These are phyloP conservation scores for Neofusicoccum laricinum DNA, from an alignment of 2,329 filamentous ascomycete genomes.

Conservation along the genomic window DNA sequence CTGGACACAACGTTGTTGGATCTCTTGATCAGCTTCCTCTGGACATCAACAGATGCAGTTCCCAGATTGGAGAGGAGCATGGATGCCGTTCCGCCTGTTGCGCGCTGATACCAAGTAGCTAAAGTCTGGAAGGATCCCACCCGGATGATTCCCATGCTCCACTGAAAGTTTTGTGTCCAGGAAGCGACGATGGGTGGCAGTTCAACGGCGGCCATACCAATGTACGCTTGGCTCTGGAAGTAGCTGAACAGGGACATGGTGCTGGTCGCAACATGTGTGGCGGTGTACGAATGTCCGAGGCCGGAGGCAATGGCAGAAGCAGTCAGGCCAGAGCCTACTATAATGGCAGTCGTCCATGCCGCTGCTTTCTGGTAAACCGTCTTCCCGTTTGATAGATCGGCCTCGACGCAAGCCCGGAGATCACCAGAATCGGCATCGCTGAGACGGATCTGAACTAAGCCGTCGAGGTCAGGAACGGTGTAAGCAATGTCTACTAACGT, in stretches of 20 bases:
- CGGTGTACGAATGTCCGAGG: conserved; percentile 87
- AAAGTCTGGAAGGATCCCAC: conserved; percentile 83
- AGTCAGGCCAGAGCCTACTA: conserved; percentile 77
- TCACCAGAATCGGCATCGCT: conserved; percentile 63
- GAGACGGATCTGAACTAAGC: conserved; percentile 76
- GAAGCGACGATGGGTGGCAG: conserved; percentile 84
- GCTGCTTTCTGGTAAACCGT: conserved; percentile 85
- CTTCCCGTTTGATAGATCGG: conserved; percentile 82
- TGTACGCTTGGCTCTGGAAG: conserved; percentile 89
- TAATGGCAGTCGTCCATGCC: conserved; percentile 84
- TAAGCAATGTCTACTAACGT: conserved; percentile 65
- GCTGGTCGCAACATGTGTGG: conserved; percentile 88
- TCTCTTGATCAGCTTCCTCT: conserved; percentile 50
- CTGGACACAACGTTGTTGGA: conserved; percentile 21
- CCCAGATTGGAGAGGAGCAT: conserved; percentile 72
- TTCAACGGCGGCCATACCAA: conserved; percentile 76
- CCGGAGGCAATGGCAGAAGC: conserved; percentile 87
- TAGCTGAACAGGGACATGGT: conserved; percentile 88
- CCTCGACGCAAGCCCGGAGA: conserved; percentile 81
- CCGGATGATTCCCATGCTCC: conserved; percentile 93
- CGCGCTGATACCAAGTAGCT: conserved; percentile 92
- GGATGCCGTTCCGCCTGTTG: conserved; percentile 81
- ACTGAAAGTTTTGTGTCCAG: conserved; percentile 97
- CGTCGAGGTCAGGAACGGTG: conserved; percentile 85
- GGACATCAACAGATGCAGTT: conserved; percentile 79